Base-by-base conservation (phyloP, 2,329 filamentous ascomycete species). In the Colletotrichum simmondsii region DNA sequence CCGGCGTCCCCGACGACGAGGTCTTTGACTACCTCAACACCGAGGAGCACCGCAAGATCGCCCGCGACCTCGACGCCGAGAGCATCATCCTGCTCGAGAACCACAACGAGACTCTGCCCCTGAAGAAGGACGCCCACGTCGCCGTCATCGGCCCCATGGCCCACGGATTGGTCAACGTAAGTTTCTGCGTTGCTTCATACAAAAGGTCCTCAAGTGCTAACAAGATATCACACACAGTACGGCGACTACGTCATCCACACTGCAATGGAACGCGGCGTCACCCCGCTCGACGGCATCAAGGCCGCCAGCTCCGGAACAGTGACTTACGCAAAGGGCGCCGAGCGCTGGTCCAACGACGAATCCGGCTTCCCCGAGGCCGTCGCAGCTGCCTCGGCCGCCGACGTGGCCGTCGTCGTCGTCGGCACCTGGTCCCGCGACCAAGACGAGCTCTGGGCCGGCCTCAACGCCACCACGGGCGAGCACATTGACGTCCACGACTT, bases 351-450 rank as follows among this genome's bases (percentile, higher is more conserved):
- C 49, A 90, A 85, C 71, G 91, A 93, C 75, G 84, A 94, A 74
- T 92, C 91, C 5, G 91, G 90, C 1, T 93, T 94, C 75, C 80
- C 85, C 0, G 92, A 91, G 77, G 93, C 93, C 7, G 81, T 94
- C n/a, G 83, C 88, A 0, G 89, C 89, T 0, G 92, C 92, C 1
- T 84, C 91, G 76, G 87, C 87, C 11, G 92, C 92, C 3, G 93
- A 95, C 77, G 89, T 94, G 2, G 92, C 93, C 6, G 87, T 95
- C 5, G 92, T 95, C 0, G 85, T 95, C 0, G 92, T 94, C 1
- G 93, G 93, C 37, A 95, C 93, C 10, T 94, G 92, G 93, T 91
- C 90, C 30, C 88, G 92, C 61, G 93, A 95, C 77, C 92, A 95
- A 78, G 84, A 86, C 65, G 89, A 94, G 79, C 88, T 95, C 3